Conservation (phyloP, 2,329 filamentous ascomycete genomes). For the Sphaerulina musiva region DNA sequence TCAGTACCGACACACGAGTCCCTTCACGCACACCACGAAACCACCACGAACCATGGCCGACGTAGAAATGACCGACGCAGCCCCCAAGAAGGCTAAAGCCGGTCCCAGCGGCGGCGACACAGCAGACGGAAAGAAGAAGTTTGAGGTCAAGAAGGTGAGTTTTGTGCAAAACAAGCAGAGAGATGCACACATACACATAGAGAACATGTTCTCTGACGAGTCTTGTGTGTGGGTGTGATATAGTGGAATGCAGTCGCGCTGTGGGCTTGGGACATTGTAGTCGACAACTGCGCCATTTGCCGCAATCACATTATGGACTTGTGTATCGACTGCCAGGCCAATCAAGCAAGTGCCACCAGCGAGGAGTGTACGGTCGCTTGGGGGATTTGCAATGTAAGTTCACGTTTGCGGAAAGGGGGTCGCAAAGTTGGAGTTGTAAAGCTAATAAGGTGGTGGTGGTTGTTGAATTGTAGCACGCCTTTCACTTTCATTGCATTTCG, state of each 20-base stretch:
- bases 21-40: background rate
- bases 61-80: slow-evolving; percentile 90
- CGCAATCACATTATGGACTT: slow-evolving; percentile 99
- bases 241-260: slow-evolving; percentile 98
- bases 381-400: slow-evolving; percentile 94
- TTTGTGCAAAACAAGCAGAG: too few species aligned
- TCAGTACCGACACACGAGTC: background rate
- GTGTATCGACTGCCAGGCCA: slow-evolving; percentile 98
- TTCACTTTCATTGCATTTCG: slow-evolving; percentile 99
- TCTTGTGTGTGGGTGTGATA: background rate
- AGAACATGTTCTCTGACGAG: background rate
- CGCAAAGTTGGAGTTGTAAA: too few species aligned
- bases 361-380: slow-evolving; percentile 98
- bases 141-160: slow-evolving; percentile 94
- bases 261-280: slow-evolving; percentile 99
- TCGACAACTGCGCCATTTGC: slow-evolving; percentile 99
- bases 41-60: slow-evolving; percentile 64
- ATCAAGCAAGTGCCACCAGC: slow-evolving; percentile 92
- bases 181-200: background rate
- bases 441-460: background rate
- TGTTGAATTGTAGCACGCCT: slow-evolving; percentile 66
- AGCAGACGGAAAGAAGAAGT: slow-evolving; percentile 76
- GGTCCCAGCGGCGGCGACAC: slow-evolving; percentile 45
- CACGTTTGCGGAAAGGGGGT: too few species aligned
- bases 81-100: slow-evolving; percentile 50